Conservation (phyloP, 1,284 basidiomycete genomes). For the Kalmanozyma brasiliensis region DNA sequence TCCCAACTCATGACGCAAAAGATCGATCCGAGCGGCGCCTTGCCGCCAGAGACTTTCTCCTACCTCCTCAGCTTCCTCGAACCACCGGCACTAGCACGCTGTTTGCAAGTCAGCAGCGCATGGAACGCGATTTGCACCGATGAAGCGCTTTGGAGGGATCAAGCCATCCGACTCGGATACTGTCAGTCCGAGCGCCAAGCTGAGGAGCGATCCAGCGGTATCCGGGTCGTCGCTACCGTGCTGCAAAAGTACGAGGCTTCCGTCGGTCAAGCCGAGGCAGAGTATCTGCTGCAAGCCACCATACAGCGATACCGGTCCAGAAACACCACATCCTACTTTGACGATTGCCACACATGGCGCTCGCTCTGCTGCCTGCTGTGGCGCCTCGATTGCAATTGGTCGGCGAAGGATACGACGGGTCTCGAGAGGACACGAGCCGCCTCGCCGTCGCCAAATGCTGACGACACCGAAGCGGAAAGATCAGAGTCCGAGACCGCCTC, state of each 20-base stretch:
- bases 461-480: background rate
- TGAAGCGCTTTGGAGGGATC: constrained; percentile 23
- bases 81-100: constrained; percentile 26
- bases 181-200: constrained; percentile 14
- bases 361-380: constrained; percentile 37
- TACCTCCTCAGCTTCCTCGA: constrained; percentile 38
- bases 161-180: constrained; percentile 25
- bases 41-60: constrained; percentile 41
- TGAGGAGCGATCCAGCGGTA: constrained; percentile 11
- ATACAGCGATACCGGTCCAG: constrained; percentile 26
- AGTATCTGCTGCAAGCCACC: constrained; percentile 20
- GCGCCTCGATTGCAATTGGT: constrained; percentile 38
- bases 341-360: constrained; percentile 26
- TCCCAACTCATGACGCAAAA: constrained; percentile 1
- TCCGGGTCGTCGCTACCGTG: constrained; percentile 22
- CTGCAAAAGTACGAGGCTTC: constrained; percentile 9
- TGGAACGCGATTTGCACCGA: constrained; percentile 29
- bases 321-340: constrained; percentile 32
- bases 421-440: background rate
- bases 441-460: background rate
- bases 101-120: constrained; percentile 27
- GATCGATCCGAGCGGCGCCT: constrained; percentile 15
- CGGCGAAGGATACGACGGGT: constrained; percentile 2
- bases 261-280: background rate
- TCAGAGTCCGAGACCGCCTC: background rate